phyloP scores from a whole-genome alignment of 306 rosid genomes.

The Spatholobus suberectus region DNA sequence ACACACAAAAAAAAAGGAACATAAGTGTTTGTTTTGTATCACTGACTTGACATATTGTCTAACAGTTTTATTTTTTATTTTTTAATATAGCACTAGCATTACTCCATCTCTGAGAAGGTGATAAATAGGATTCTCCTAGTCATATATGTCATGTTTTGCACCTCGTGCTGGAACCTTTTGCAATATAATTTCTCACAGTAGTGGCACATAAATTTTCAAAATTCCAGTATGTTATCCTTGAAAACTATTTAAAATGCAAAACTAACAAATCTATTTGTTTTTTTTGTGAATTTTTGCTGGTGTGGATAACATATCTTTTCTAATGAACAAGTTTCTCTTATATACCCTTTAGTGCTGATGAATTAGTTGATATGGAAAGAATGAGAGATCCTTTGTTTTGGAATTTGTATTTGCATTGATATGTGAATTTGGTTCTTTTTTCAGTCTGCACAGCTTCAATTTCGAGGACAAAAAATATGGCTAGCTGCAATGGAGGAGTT shows the following conservation, averaged over 20 bases:
- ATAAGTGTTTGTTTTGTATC: not conserved
- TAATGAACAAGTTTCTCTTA: slow-evolving; percentile 3
- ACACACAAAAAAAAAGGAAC: not conserved
- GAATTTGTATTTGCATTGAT: slow-evolving; percentile 23
- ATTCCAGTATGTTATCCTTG: not conserved
- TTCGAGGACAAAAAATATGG: slow-evolving; percentile 93
- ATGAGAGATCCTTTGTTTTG: not conserved
- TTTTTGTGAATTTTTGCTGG: slow-evolving; percentile 2
- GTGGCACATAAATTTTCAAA: not conserved
- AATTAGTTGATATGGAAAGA: not conserved
- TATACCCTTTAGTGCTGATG: not conserved
- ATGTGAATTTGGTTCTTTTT: slow-evolving; percentile 20
- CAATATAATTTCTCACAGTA: not conserved
- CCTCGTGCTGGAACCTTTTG: not conserved
- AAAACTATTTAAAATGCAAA: not conserved
- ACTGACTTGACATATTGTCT: not conserved
- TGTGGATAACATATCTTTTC: slow-evolving; percentile 5
- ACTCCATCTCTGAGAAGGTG: not conserved
- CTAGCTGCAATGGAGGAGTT: slow-evolving; percentile 83
- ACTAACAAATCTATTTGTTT: not conserved
- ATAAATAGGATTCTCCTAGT: not conserved
- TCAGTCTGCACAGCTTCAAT: slow-evolving; percentile 75
- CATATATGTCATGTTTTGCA: slow-evolving; percentile 1
- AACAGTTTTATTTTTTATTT: not conserved
- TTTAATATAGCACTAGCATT: not conserved